Evolutionary conservation across 768 basidiomycete species (phyloP).

Genomic region (Mycena venus): DNA sequence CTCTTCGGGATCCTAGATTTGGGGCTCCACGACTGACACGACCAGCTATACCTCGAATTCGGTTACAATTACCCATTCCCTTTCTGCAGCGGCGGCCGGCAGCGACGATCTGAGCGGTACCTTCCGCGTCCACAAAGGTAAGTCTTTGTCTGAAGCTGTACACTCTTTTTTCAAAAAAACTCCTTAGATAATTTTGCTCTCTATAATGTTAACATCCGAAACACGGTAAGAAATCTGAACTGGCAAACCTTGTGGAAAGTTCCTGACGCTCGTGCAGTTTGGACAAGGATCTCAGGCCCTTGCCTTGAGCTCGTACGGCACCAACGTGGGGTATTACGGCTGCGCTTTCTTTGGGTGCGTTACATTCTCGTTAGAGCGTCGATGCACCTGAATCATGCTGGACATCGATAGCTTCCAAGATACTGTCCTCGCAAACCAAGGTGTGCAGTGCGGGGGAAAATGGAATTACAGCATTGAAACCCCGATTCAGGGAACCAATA

Average conservation of each 20-base stretch:
- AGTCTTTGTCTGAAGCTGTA: too few species aligned
- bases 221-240: constrained; percentile 42
- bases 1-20: constrained; percentile 5
- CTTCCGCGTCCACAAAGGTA: constrained; percentile 46
- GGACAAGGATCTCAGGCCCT: constrained; percentile 42
- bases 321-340: constrained; percentile 43
- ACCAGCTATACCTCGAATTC: constrained; percentile 44
- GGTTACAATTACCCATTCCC: constrained; percentile 44
- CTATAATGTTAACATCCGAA: constrained; percentile 49
- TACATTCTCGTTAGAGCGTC: not conserved
- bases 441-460: not conserved
- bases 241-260: too few species aligned
- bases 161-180: too few species aligned
- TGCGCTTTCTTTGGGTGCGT: not conserved
- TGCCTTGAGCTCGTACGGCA: constrained; percentile 44
- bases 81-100: constrained; percentile 43
- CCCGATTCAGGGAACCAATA: constrained; percentile 33
- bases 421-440: constrained; percentile 37
- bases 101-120: constrained; percentile 47
- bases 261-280: constrained; percentile 30
- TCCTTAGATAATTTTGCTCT: constrained; percentile 46
- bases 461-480: not conserved
- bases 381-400: not conserved
- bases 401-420: constrained; percentile 35
- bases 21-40: constrained; percentile 43